A percentile compares a stretch with the other conserved stretches of the same genome.
Conservation (phyloP, 768 basidiomycete genomes). For the Mycena rosella region DNA sequence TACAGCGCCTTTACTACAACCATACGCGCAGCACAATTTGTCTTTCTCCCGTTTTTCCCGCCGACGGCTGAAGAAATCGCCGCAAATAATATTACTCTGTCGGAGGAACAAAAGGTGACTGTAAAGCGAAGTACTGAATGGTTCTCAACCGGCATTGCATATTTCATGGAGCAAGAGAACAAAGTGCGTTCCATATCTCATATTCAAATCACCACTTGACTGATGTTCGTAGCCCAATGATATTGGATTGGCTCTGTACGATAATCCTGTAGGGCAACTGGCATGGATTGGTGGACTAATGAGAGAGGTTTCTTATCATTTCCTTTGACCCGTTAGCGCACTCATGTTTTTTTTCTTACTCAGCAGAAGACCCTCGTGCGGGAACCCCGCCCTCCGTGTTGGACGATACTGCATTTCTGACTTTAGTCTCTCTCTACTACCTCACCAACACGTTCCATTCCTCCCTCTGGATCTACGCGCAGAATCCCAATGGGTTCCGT, state of each 20-base stretch:
- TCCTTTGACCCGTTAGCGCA: background rate
- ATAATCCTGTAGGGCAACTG: background rate
- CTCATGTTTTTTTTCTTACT: slow-evolving; percentile 28
- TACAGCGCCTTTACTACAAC: slow-evolving; percentile 18
- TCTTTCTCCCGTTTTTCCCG: background rate
- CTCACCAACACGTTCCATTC: background rate
- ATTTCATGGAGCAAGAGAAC: background rate
- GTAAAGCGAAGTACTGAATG: background rate
- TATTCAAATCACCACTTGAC: background rate
- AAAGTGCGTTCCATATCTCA: background rate
- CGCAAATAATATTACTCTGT: background rate
- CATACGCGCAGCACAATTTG: slow-evolving; percentile 20
- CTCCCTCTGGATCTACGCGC: background rate
- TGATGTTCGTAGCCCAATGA: background rate
- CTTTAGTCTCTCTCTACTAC: background rate
- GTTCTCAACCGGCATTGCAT: background rate
- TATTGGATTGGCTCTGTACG: no score
- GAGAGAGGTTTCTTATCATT: slow-evolving; percentile 14
- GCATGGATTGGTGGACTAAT: no score
- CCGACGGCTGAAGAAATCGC: background rate
- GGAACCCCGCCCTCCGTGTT: background rate
- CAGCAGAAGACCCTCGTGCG: background rate
- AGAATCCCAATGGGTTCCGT: background rate
- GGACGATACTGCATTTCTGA: background rate
- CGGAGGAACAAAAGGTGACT: background rate